Conservation (phyloP, 2,329 filamentous ascomycete genomes). For the Aquanectria penicillioides region DNA sequence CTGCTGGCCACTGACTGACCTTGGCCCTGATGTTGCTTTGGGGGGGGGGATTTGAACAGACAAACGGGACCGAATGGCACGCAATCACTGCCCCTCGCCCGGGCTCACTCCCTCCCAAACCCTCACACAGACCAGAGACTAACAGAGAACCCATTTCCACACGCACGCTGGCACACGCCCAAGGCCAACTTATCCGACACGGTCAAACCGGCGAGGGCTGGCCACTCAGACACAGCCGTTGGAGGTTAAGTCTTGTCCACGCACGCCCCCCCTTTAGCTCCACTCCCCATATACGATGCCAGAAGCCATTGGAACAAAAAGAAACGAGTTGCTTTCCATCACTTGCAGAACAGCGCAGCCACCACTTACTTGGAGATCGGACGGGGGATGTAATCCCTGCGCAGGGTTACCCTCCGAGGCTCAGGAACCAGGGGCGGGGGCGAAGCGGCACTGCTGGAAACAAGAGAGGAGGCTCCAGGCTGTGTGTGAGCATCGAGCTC, state of each 20-base stretch:
- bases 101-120: too few relatives aligned
- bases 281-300: constrained; percentile 4
- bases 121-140: not conserved
- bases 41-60: too few relatives aligned
- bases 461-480: not conserved
- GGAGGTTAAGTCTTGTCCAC: not conserved
- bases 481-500: not conserved
- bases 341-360: constrained; percentile 34
- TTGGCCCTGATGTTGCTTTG: not conserved
- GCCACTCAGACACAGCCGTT: constrained; percentile 16
- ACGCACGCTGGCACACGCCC: too few relatives aligned
- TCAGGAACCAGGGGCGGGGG: constrained; percentile 23
- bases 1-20: not conserved
- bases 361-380: constrained; percentile 25
- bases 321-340: constrained; percentile 21
- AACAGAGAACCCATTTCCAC: not conserved
- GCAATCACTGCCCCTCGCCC: too few relatives aligned
- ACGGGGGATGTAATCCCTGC: constrained; percentile 28
- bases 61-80: too few relatives aligned
- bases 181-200: constrained; percentile 24
- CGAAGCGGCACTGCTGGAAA: constrained; percentile 3
- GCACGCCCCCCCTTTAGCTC: constrained; percentile 1
- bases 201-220: not conserved
- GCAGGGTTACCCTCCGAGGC: constrained; percentile 1
- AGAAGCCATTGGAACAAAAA: not conserved